These are phyloP conservation scores for Ganoderma sinense DNA, from an alignment of 1,284 basidiomycete species.

Conservation along the genomic window DNA sequence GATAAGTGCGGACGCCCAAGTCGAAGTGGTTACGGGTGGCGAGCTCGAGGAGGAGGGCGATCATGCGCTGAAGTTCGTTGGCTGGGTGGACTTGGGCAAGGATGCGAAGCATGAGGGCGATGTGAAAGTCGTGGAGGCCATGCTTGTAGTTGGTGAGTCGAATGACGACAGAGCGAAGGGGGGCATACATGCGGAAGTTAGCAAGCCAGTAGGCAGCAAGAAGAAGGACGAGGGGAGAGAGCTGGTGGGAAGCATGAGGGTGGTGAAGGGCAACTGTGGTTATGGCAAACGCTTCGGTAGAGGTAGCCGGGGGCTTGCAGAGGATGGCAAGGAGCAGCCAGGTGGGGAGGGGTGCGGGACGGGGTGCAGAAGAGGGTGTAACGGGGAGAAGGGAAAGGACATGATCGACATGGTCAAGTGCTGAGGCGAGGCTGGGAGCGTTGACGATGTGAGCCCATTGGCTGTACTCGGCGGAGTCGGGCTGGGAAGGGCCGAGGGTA, in stretches of 20 bases:
- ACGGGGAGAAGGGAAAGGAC: constrained; percentile 4
- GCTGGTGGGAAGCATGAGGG: constrained; percentile 37
- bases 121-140: constrained; percentile 47
- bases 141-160: constrained; percentile 52
- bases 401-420: constrained; percentile 17
- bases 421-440: constrained; percentile 14
- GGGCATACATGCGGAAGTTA: constrained; percentile 51
- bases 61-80: constrained; percentile 8
- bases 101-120: constrained; percentile 63
- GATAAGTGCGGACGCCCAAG: constrained; percentile 15
- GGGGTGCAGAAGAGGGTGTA: constrained; percentile 14
- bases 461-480: constrained; percentile 6
- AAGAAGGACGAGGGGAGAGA: constrained; percentile 54
- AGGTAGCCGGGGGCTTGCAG: constrained; percentile 53
- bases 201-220: constrained; percentile 57
- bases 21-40: constrained; percentile 32
- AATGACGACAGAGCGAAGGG: constrained; percentile 52
- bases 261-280: constrained; percentile 50
- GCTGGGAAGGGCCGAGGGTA: neutral
- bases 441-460: constrained; percentile 22
- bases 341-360: constrained; percentile 40
- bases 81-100: constrained; percentile 36
- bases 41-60: constrained; percentile 34
- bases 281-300: constrained; percentile 48
- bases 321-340: constrained; percentile 65